phyloP scores from a whole-genome alignment of 1,284 basidiomycete species.

The Heliocybe sulcata region DNA sequence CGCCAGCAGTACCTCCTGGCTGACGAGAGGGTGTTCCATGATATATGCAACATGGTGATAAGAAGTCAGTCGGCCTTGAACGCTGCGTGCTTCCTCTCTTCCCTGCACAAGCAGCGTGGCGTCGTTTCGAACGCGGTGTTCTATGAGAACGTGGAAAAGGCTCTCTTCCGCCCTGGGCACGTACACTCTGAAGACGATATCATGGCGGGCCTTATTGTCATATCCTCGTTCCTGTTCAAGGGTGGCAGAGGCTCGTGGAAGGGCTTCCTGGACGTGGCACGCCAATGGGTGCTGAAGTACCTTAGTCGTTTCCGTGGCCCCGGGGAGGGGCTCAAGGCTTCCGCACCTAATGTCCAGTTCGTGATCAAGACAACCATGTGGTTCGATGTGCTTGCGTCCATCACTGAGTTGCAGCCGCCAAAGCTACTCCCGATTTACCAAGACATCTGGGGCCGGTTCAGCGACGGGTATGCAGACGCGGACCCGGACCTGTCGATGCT shows the following conservation, averaged over 20 bases:
- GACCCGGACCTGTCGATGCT: conserved; percentile 55
- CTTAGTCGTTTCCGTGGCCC: conserved; percentile 36
- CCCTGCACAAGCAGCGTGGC: conserved; percentile 33
- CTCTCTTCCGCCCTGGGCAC: neutral
- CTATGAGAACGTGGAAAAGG: neutral
- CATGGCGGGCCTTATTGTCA: conserved; percentile 67
- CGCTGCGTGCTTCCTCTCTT: conserved; percentile 52
- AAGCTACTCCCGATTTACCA: conserved; percentile 50
- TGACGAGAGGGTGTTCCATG: conserved; percentile 30
- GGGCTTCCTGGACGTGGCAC: conserved; percentile 54
- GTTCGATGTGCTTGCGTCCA: conserved; percentile 77
- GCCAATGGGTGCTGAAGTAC: conserved; percentile 37
- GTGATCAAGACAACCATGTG: conserved; percentile 78
- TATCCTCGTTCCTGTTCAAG: conserved; percentile 68
- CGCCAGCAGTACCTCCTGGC: conserved; percentile 62
- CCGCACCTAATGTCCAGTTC: conserved; percentile 45
- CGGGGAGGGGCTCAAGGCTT: conserved; percentile 37
- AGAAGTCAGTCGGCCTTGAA: conserved; percentile 30
- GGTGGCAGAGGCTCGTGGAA: conserved; percentile 66
- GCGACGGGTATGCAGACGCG: neutral
- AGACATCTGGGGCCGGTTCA: conserved; percentile 42
- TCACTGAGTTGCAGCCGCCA: conserved; percentile 55
- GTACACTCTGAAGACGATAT: conserved; percentile 50
- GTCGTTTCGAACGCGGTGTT: neutral
- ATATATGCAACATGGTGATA: conserved; percentile 43